Conservation (phyloP, 140 eudicot species). For the Erigeron philadelphicus region DNA sequence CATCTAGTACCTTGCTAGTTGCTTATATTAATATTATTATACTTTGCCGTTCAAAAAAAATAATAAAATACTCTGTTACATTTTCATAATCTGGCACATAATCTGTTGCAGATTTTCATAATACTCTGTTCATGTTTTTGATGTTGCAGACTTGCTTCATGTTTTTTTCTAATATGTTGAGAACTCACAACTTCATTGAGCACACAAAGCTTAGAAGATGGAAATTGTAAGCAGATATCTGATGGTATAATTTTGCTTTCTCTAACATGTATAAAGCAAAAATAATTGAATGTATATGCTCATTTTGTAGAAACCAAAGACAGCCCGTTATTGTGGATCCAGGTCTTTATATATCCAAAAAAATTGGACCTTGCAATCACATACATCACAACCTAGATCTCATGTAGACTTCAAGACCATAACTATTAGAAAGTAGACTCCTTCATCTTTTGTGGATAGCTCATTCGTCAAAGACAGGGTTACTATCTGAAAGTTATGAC, state of each 20-base stretch:
- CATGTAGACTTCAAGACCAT: no score
- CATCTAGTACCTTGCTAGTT: no score
- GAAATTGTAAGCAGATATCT: constrained; percentile 65
- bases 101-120: no score
- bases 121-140: not conserved
- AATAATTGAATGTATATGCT: not conserved
- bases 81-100: no score
- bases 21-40: no score
- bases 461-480: no score
- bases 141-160: constrained; percentile 81
- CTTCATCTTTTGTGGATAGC: no score
- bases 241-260: constrained; percentile 1
- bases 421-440: no score
- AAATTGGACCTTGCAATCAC: constrained; percentile 91
- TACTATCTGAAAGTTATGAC: no score
- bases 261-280: not conserved
- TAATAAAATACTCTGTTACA: no score
- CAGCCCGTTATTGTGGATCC: constrained; percentile 88
- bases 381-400: constrained; percentile 52
- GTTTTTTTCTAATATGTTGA: constrained; percentile 77
- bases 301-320: constrained; percentile 72
- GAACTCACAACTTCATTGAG: constrained; percentile 85
- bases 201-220: constrained; percentile 82
- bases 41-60: no score
- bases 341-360: constrained; percentile 79